These are phyloP conservation scores for Wallacemonas sp. DNA, from an alignment of 208 protist genomes.

Conservation along the genomic window DNA sequence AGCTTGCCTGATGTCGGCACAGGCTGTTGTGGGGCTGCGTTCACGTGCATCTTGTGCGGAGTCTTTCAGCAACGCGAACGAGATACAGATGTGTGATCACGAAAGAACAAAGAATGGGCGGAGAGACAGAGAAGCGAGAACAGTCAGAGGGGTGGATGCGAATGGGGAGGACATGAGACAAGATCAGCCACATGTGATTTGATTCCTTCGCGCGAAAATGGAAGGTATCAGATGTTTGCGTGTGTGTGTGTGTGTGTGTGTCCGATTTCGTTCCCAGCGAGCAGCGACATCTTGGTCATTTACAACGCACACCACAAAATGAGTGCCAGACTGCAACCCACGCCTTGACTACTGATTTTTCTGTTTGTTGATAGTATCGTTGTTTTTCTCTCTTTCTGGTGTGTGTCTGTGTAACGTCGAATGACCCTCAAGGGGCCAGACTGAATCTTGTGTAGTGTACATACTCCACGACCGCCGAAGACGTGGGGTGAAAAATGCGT, in stretches of 20 bases:
- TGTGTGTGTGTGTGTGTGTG: background rate
- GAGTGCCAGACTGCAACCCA: no score
- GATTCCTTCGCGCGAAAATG: background rate
- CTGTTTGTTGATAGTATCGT: background rate
- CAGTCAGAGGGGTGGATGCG: no score
- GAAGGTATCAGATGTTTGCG: background rate
- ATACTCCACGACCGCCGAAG: background rate
- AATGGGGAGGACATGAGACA: background rate
- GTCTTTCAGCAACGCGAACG: no score
- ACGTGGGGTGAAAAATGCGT: background rate
- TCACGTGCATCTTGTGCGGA: conserved; percentile 36
- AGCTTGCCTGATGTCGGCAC: conserved; percentile 25
- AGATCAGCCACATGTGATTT: background rate
- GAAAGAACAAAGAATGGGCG: background rate
- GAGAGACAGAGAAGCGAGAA: no score
- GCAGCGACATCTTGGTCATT: no score
- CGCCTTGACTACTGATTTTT: background rate
- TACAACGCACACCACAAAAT: no score
- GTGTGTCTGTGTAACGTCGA: background rate
- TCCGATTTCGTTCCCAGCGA: no score
- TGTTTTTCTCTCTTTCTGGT: background rate
- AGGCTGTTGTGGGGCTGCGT: conserved; percentile 23
- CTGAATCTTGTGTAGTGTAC: background rate
- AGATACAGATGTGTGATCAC: no score
- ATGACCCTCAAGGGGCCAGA: background rate